Percentiles rank a stretch among this genome's conserved stretches.
Evolutionary conservation across 2,329 filamentous ascomycete genomes (phyloP).

Genomic region (Cyclaneusma minus): DNA sequence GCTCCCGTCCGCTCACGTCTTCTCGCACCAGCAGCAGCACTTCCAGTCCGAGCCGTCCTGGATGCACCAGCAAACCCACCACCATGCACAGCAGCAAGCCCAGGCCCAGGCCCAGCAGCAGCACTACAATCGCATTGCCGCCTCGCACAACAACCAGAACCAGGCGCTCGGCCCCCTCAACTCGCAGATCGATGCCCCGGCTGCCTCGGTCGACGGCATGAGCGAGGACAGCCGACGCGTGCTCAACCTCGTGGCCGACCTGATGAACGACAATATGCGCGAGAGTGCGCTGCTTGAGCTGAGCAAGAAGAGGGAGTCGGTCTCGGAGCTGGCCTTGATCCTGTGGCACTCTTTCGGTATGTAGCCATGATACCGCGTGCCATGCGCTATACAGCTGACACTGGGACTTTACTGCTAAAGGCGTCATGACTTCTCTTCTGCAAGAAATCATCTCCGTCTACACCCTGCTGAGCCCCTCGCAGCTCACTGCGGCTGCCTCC

Average conservation of each 20-base stretch:
- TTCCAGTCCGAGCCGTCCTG: slow-evolving; percentile 46
- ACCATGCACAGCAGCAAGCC: slow-evolving; percentile 22
- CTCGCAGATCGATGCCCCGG: slow-evolving; percentile 5
- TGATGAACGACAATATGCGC: slow-evolving; percentile 73
- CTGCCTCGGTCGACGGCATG: slow-evolving; percentile 39
- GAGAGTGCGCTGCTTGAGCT: slow-evolving; percentile 88
- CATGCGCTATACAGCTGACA: slow-evolving; percentile 6
- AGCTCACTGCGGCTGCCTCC: slow-evolving; percentile 91
- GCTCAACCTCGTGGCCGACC: slow-evolving; percentile 82
- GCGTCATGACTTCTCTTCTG: slow-evolving; percentile 93
- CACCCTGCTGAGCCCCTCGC: slow-evolving; percentile 86
- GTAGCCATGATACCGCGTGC: slow-evolving; percentile 16
- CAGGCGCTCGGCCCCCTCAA: slow-evolving; percentile 16
- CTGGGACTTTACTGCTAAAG: slow-evolving; percentile 27
- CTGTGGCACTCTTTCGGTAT: slow-evolving; percentile 97
- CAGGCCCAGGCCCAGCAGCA: slow-evolving; percentile 22
- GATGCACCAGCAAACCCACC: slow-evolving; percentile 37
- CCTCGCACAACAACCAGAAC: slow-evolving; percentile 38
- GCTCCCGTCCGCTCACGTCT: slow-evolving; percentile 49
- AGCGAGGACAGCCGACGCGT: slow-evolving; percentile 87
- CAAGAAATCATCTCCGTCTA: slow-evolving; percentile 99
- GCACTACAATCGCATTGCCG: slow-evolving; percentile 61
- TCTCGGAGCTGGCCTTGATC: slow-evolving; percentile 88
- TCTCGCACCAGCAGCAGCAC: slow-evolving; percentile 52
- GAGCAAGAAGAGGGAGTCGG: slow-evolving; percentile 97